Conservation (phyloP, 2,329 filamentous ascomycete genomes). For the Fusarium cyanostomum region DNA sequence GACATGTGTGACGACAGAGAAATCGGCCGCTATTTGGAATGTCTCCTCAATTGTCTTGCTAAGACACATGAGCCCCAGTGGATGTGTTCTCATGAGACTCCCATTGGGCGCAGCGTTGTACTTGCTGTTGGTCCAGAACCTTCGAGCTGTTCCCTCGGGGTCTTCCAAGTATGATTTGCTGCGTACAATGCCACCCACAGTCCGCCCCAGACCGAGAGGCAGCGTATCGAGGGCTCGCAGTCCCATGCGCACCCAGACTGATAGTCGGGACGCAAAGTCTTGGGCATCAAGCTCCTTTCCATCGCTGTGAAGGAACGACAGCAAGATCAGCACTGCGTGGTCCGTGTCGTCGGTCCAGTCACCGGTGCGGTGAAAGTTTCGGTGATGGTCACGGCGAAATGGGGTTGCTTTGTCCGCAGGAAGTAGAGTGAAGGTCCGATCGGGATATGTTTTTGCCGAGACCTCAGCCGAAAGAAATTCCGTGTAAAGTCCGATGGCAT, state of each 20-base stretch:
- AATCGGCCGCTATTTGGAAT: slow-evolving; percentile 53
- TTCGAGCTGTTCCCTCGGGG: slow-evolving; percentile 52
- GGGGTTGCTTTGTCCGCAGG: slow-evolving; percentile 50
- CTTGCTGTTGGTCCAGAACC: slow-evolving; percentile 53
- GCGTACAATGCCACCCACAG: slow-evolving; percentile 57
- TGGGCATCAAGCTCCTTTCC: slow-evolving; percentile 48
- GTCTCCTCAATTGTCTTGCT: slow-evolving; percentile 52
- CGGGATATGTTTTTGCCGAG: slow-evolving; percentile 50
- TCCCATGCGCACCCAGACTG: slow-evolving; percentile 58
- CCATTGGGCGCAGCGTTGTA: slow-evolving; percentile 60
- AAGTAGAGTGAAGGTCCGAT: slow-evolving; percentile 52
- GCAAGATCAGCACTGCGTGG: slow-evolving; percentile 59
- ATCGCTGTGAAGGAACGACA: slow-evolving; percentile 58
- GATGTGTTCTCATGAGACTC: slow-evolving; percentile 63
- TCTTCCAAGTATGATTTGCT: slow-evolving; percentile 51
- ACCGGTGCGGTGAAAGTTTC: slow-evolving; percentile 52
- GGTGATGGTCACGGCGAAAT: slow-evolving; percentile 56
- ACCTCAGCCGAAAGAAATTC: slow-evolving; percentile 56
- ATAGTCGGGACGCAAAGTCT: slow-evolving; percentile 57
- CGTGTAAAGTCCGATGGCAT: slow-evolving; percentile 64
- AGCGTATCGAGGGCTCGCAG: slow-evolving; percentile 57
- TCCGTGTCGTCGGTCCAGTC: slow-evolving; percentile 67
- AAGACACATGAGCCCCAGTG: slow-evolving; percentile 59
- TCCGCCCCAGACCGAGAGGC: slow-evolving; percentile 58
- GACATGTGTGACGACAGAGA: slow-evolving; percentile 58